Conservation (phyloP, 768 basidiomycete genomes). For the Tulasnella sp. region DNA sequence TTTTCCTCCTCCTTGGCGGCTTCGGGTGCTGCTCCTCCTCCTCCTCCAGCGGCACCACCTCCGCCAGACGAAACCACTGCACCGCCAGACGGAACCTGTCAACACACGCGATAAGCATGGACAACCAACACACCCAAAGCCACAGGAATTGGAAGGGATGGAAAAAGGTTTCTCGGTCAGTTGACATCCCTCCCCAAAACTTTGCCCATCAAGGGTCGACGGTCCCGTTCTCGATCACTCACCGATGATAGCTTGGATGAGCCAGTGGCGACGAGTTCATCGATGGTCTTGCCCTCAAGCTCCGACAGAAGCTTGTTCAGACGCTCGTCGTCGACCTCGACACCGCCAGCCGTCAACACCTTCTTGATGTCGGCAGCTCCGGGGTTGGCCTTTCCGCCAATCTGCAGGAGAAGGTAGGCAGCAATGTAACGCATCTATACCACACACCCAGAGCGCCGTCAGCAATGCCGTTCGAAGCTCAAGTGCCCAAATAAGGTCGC, state of each 20-base stretch:
- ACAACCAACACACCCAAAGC: neutral
- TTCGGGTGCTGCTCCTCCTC: slow-evolving; percentile 59
- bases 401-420: slow-evolving; percentile 94
- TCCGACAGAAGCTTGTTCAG: slow-evolving; percentile 81
- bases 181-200: slow-evolving; percentile 23
- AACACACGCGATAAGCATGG: neutral
- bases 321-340: slow-evolving; percentile 80
- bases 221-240: slow-evolving; percentile 35
- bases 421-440: slow-evolving; percentile 81
- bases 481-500: neutral
- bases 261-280: slow-evolving; percentile 89
- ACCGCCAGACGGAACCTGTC: slow-evolving; percentile 89
- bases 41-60: slow-evolving; percentile 48
- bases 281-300: slow-evolving; percentile 84
- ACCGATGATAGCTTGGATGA: slow-evolving; percentile 92
- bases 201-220: neutral
- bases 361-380: slow-evolving; percentile 83
- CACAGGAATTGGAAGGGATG: neutral
- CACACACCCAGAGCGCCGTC: neutral
- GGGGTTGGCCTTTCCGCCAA: slow-evolving; percentile 86
- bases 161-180: neutral
- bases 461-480: neutral
- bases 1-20: slow-evolving; percentile 70
- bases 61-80: slow-evolving; percentile 51
- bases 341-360: slow-evolving; percentile 78